phyloP scores from a whole-genome alignment of 129 eudicot genomes.

The Flaveria linearis region DNA sequence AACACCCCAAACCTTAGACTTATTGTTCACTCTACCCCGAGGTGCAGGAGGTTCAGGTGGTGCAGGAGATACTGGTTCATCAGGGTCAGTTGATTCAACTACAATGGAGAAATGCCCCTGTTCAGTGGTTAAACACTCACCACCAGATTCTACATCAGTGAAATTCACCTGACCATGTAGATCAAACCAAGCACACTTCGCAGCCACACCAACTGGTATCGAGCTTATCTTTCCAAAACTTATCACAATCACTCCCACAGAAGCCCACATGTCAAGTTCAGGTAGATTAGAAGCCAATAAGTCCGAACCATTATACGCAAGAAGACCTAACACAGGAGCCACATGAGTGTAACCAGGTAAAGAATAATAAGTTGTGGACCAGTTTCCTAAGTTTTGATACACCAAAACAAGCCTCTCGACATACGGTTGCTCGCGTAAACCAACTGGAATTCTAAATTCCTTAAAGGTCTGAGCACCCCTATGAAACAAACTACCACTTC shows the following conservation, averaged over 20 bases:
- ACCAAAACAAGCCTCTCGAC: constrained; percentile 76
- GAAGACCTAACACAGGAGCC: constrained; percentile 78
- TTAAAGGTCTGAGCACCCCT: constrained; percentile 55
- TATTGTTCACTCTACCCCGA: constrained; percentile 29
- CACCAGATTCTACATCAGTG: constrained; percentile 47
- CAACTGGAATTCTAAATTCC: constrained; percentile 62
- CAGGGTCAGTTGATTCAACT: constrained; percentile 47
- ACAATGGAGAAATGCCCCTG: constrained; percentile 88
- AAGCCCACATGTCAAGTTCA: constrained; percentile 52
- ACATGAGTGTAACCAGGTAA: constrained; percentile 53
- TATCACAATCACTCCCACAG: constrained; percentile 48
- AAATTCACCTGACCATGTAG: constrained; percentile 51
- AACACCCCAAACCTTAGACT: constrained; percentile 50
- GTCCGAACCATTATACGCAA: constrained; percentile 72
- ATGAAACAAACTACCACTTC: constrained; percentile 64
- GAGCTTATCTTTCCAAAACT: constrained; percentile 44
- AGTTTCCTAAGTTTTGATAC: constrained; percentile 74
- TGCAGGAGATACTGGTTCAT: constrained; percentile 28
- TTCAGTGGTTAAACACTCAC: constrained; percentile 48
- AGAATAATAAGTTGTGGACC: constrained; percentile 60
- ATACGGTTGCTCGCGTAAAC: constrained; percentile 59
- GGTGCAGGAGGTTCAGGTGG: constrained; percentile 22
- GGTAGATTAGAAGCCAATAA: constrained; percentile 53
- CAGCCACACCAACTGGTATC: constrained; percentile 43
- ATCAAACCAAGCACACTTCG: constrained; percentile 65